phyloP scores from a whole-genome alignment of 2,329 filamentous ascomycete genomes.

The Diaporthe citrichinensis region DNA sequence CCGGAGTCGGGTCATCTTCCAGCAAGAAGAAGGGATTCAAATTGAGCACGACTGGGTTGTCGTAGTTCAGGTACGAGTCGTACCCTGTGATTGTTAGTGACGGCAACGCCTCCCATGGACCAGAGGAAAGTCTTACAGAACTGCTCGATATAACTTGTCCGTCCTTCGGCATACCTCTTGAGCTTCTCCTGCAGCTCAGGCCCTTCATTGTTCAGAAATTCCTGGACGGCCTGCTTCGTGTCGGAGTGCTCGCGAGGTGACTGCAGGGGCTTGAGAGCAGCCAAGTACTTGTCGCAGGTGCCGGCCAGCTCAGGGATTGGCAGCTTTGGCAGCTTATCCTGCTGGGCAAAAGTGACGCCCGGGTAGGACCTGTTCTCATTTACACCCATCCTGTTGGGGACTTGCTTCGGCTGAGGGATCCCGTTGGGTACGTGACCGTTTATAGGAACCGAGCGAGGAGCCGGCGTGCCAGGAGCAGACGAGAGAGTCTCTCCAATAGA shows the following conservation, averaged over 20 bases:
- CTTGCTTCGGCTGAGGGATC: conserved; percentile 49
- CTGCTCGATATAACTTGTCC: conserved; percentile 97
- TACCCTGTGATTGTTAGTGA: conserved; percentile 74
- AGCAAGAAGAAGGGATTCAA: conserved; percentile 98
- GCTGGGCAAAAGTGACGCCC: conserved; percentile 88
- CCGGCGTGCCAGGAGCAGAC: conserved; percentile 53
- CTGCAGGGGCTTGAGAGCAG: conserved; percentile 85
- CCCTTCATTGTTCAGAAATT: conserved; percentile 87
- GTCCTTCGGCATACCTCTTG: conserved; percentile 89
- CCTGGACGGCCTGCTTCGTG: conserved; percentile 82
- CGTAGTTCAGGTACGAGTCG: conserved; percentile 97
- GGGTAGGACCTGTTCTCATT: conserved; percentile 69
- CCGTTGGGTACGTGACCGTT: conserved; percentile 52
- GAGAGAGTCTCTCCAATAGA: conserved; percentile 80
- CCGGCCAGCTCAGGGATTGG: conserved; percentile 90
- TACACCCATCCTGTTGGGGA: conserved; percentile 67
- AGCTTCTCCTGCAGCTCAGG: conserved; percentile 89
- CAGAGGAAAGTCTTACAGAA: conserved; percentile 79
- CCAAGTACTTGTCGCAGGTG: conserved; percentile 84
- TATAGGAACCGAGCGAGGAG: conserved; percentile 57
- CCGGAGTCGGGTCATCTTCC: conserved; percentile 96
- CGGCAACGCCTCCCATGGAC: conserved; percentile 26
- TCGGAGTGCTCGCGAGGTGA: conserved; percentile 85
- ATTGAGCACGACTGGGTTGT: conserved; percentile 97
- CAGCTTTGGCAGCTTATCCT: conserved; percentile 90